These are phyloP conservation scores for Rhizomucor pusillus DNA, from an alignment of 371 early-diverging fungal genomes.

Conservation along the genomic window DNA sequence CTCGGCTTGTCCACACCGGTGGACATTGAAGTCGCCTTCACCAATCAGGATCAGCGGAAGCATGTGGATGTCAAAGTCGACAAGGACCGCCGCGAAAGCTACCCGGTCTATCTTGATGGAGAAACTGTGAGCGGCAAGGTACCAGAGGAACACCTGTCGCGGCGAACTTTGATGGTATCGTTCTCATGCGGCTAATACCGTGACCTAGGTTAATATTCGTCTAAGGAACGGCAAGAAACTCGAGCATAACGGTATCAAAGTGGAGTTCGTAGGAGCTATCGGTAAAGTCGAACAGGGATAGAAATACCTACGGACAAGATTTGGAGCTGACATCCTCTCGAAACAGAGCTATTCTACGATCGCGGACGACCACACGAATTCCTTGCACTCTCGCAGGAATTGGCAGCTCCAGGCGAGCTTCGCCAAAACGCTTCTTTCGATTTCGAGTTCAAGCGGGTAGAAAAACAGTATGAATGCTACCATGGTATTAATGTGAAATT, in stretches of 20 bases:
- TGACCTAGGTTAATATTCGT: slow-evolving; percentile 79
- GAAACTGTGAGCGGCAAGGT: slow-evolving; percentile 94
- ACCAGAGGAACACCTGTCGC: too few relatives aligned
- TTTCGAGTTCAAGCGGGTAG: slow-evolving; percentile 91
- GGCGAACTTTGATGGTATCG: too few relatives aligned
- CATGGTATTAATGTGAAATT: slow-evolving; percentile 90
- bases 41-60: slow-evolving; percentile 76
- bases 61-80: slow-evolving; percentile 88
- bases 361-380: slow-evolving; percentile 95
- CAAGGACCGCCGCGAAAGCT: slow-evolving; percentile 81
- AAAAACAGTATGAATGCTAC: slow-evolving; percentile 91
- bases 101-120: slow-evolving; percentile 96
- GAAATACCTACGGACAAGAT: not conserved
- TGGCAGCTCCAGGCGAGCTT: slow-evolving; percentile 87
- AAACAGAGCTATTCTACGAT: slow-evolving; percentile 89
- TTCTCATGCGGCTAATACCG: not conserved
- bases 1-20: slow-evolving; percentile 84
- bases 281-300: slow-evolving; percentile 46
- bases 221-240: slow-evolving; percentile 88
- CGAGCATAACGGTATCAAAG: slow-evolving; percentile 96
- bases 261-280: slow-evolving; percentile 95
- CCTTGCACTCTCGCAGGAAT: slow-evolving; percentile 81
- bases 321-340: not conserved
- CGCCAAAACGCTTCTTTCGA: slow-evolving; percentile 72
- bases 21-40: slow-evolving; percentile 83